phyloP scores from a whole-genome alignment of 148 eudicot species.

The Spergularia marina region DNA sequence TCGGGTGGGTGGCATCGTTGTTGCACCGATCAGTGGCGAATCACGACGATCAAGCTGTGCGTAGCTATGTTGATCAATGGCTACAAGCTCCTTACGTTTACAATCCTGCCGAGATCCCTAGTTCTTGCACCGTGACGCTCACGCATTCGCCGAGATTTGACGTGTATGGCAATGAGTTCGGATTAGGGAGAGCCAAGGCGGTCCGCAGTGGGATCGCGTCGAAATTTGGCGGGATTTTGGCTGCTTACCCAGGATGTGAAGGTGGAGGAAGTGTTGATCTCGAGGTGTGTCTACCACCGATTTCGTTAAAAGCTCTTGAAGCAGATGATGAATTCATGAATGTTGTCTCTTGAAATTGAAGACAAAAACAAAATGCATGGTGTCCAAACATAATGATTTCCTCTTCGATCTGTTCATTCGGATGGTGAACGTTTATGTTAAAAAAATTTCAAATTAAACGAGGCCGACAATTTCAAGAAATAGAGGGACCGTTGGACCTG shows the following conservation, averaged over 20 bases:
- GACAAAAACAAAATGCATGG: too few relatives aligned
- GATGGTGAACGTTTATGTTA: too few relatives aligned
- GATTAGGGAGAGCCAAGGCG: conserved; percentile 24
- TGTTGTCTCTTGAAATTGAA: too few relatives aligned
- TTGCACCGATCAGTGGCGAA: conserved; percentile 15
- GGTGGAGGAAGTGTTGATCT: conserved; percentile 32
- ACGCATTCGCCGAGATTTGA: conserved; percentile 28
- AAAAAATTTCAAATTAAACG: too few relatives aligned
- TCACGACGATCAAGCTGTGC: conserved; percentile 11
- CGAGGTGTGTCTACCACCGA: conserved; percentile 23
- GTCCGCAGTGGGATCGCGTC: conserved; percentile 23
- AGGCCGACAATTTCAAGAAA: too few relatives aligned
- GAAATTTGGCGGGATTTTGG: conserved; percentile 23
- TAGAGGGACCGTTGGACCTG: too few relatives aligned
- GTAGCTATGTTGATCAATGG: conserved; percentile 2
- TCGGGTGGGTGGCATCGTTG: conserved; percentile 26
- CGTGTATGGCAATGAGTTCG: conserved; percentile 32
- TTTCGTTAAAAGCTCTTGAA: conserved; percentile 26
- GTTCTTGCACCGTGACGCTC: conserved; percentile 13
- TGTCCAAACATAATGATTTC: too few relatives aligned
- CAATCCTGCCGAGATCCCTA: conserved; percentile 1
- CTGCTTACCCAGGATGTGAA: conserved; percentile 20
- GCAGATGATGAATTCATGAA: conserved; percentile 30
- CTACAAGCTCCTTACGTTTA: conserved; percentile 12
- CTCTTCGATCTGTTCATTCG: too few relatives aligned